Conservation (phyloP, 2,329 filamentous ascomycete species). For the Dothideomycetes sp. region DNA sequence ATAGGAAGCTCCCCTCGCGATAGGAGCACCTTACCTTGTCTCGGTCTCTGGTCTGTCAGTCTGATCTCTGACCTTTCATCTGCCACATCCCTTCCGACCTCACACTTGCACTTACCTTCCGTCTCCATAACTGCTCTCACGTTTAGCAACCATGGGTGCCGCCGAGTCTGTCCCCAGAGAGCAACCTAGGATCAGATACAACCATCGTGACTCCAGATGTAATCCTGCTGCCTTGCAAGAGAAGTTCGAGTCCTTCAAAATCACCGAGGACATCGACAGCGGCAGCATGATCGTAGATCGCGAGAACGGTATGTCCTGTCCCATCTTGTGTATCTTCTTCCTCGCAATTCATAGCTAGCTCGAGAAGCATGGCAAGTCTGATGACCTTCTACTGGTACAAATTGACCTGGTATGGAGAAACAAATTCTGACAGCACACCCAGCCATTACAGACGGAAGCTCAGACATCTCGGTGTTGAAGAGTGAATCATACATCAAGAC, state of each 20-base stretch:
- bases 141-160: too few relatives aligned
- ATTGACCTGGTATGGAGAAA: background rate
- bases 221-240: slow-evolving; percentile 11
- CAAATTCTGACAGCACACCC: background rate
- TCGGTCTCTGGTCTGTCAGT: background rate
- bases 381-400: too few relatives aligned
- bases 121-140: too few relatives aligned
- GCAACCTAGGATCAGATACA: background rate
- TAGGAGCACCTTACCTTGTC: background rate
- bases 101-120: too few relatives aligned
- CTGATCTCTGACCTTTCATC: background rate
- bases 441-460: background rate
- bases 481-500: slow-evolving; percentile 20
- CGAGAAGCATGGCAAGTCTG: too few relatives aligned
- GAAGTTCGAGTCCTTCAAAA: slow-evolving; percentile 22
- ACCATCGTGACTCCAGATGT: background rate
- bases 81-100: too few relatives aligned
- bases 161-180: slow-evolving; percentile 6
- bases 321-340: too few relatives aligned
- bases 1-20: too few relatives aligned
- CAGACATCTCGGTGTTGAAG: slow-evolving; percentile 17
- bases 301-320: background rate
- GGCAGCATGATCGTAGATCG: slow-evolving; percentile 8
- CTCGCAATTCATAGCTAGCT: too few relatives aligned
- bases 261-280: slow-evolving; percentile 14